Conservation (phyloP, 441 rosid genomes). For the Macaranga tanarius region DNA sequence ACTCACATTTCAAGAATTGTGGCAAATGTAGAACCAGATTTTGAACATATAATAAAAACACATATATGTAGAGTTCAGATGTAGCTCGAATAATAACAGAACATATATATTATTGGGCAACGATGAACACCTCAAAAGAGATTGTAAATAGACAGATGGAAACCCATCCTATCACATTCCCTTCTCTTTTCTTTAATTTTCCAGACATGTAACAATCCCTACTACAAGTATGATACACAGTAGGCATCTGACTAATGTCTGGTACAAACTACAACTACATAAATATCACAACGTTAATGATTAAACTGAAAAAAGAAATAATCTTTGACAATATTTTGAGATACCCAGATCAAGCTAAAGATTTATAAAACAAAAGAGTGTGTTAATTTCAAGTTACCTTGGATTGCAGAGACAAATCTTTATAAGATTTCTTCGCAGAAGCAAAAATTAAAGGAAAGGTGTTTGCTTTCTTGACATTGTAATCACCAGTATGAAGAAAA, state of each 20-base stretch:
- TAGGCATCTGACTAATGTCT: slow-evolving; percentile 43
- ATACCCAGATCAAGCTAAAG: too few relatives aligned
- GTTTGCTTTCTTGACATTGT: slow-evolving; percentile 27
- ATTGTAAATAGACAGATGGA: slow-evolving; percentile 20
- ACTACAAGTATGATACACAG: slow-evolving; percentile 22
- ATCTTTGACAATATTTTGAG: neutral
- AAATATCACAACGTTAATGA: neutral
- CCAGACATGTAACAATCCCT: slow-evolving; percentile 44
- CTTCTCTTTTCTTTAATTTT: slow-evolving; percentile 28
- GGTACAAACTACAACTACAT: slow-evolving; percentile 12
- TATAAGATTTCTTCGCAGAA: slow-evolving; percentile 29
- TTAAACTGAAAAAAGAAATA: neutral
- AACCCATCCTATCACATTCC: slow-evolving; percentile 29
- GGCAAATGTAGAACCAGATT: neutral
- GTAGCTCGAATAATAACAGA: slow-evolving; percentile 51
- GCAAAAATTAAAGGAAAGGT: slow-evolving; percentile 34
- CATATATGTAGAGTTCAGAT: slow-evolving; percentile 51
- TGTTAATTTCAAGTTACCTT: slow-evolving; percentile 30
- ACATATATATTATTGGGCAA: slow-evolving; percentile 43
- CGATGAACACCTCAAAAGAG: slow-evolving; percentile 50
- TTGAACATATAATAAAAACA: neutral
- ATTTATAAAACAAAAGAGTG: too few relatives aligned
- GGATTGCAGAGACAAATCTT: slow-evolving; percentile 26
- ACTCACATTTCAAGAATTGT: too few relatives aligned
- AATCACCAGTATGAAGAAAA: slow-evolving; percentile 18